Percentiles rank a stretch among this genome's conserved stretches.
Conservation (phyloP, 1,284 basidiomycete genomes). For the Takashimella tepidaria region DNA sequence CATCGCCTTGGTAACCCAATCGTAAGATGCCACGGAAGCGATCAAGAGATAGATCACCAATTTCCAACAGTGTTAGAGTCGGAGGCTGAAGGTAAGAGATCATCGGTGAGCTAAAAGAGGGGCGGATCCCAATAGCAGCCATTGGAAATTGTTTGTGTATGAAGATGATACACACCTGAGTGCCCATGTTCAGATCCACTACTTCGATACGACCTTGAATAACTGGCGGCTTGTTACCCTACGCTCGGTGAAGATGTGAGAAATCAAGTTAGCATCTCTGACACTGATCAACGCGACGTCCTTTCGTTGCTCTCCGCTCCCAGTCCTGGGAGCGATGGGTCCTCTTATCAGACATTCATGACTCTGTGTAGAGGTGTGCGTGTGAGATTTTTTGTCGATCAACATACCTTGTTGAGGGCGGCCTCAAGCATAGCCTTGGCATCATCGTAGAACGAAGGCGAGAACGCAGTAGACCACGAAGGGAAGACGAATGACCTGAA, state of each 20-base stretch:
- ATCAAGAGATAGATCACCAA: conserved; percentile 91
- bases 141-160: too few species aligned
- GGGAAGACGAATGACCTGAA: conserved; percentile 99
- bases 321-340: neutral
- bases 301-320: neutral
- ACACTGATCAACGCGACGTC: too few species aligned
- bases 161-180: conserved; percentile 62
- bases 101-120: too few species aligned
- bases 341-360: neutral
- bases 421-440: conserved; percentile 90
- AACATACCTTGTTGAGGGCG: conserved; percentile 75
- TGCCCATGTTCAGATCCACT: conserved; percentile 96
- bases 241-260: too few species aligned
- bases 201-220: conserved; percentile 98
- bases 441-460: conserved; percentile 87
- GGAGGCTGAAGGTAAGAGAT: conserved; percentile 65
- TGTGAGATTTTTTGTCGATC: neutral
- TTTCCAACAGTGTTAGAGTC: conserved; percentile 94
- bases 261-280: too few species aligned
- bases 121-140: too few species aligned
- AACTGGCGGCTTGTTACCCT: conserved; percentile 89
- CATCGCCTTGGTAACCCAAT: conserved; percentile 91
- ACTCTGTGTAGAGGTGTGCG: neutral
- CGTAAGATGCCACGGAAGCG: conserved; percentile 97
- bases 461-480: conserved; percentile 83